Evolutionary conservation across 768 basidiomycete genomes (phyloP).

Genomic region (Hygrocybe coccinea): DNA sequence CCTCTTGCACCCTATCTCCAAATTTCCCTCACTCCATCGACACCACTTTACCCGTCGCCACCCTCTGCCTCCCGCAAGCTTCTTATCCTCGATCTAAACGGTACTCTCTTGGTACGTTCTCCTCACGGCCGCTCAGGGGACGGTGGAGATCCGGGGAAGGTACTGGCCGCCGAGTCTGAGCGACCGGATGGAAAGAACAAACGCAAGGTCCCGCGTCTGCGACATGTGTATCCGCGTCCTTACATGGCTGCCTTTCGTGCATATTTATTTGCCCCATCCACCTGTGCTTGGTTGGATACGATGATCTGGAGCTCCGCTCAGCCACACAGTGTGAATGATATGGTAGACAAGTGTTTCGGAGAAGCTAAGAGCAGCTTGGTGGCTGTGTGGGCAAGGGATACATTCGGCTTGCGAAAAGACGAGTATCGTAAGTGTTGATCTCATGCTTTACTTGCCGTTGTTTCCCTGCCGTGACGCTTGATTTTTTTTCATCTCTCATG

Average conservation of each 20-base stretch:
- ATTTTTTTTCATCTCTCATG: background rate
- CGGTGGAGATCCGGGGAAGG: background rate
- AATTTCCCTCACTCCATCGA: conserved; percentile 28
- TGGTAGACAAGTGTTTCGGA: conserved; percentile 64
- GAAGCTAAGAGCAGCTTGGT: conserved; percentile 38
- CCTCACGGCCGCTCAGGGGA: conserved; percentile 26
- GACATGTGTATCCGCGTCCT: conserved; percentile 53
- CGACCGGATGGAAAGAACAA: too few species aligned
- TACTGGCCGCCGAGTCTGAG: conserved; percentile 9
- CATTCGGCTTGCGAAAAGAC: conserved; percentile 54
- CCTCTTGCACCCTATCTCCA: conserved; percentile 22
- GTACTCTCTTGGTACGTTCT: conserved; percentile 63
- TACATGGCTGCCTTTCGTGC: conserved; percentile 57
- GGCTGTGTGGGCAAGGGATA: conserved; percentile 78
- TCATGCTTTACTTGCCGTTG: background rate
- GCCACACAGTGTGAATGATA: conserved; percentile 69
- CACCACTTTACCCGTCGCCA: conserved; percentile 21
- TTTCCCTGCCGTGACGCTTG: background rate
- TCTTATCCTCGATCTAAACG: conserved; percentile 72
- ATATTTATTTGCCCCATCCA: conserved; percentile 59
- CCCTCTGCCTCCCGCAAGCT: conserved; percentile 47
- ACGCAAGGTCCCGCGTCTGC: conserved; percentile 25
- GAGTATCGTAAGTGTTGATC: conserved; percentile 58
- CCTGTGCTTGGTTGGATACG: conserved; percentile 66
- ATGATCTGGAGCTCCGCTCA: conserved; percentile 91